These are phyloP conservation scores for Cruciata laevipes DNA, from an alignment of 257 asterid species.

Conservation along the genomic window DNA sequence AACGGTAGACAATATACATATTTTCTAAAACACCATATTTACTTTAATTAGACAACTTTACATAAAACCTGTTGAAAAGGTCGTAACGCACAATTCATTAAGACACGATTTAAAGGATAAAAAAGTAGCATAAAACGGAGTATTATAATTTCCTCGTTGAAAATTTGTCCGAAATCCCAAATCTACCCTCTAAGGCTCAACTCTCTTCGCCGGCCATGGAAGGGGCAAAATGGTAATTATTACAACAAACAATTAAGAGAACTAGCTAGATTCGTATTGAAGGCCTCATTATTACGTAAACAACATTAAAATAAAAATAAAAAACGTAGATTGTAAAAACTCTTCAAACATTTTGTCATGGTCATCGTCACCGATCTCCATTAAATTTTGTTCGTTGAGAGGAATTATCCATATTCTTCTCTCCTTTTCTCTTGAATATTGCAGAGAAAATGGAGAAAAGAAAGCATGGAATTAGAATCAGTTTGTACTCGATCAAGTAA, in stretches of 20 bases:
- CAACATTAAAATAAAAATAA: no score
- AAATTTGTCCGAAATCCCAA: neutral
- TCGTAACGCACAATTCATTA: neutral
- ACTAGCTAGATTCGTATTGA: neutral
- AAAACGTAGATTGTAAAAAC: neutral
- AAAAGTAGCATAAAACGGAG: neutral
- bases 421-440: neutral
- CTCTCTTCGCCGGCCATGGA: neutral
- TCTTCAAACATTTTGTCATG: neutral
- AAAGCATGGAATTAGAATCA: neutral
- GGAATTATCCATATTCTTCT: constrained; percentile 9
- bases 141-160: neutral
- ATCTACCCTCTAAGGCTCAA: neutral
- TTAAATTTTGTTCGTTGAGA: neutral
- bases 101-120: neutral
- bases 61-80: neutral
- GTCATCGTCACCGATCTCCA: neutral
- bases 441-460: constrained; percentile 10
- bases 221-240: no score
- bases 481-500: neutral
- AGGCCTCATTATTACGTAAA: neutral
- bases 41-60: neutral
- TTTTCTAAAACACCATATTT: no score
- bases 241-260: no score
- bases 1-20: no score